Conservation (phyloP, 2,329 filamentous ascomycete species). For the Diaporthe aspalathi region DNA sequence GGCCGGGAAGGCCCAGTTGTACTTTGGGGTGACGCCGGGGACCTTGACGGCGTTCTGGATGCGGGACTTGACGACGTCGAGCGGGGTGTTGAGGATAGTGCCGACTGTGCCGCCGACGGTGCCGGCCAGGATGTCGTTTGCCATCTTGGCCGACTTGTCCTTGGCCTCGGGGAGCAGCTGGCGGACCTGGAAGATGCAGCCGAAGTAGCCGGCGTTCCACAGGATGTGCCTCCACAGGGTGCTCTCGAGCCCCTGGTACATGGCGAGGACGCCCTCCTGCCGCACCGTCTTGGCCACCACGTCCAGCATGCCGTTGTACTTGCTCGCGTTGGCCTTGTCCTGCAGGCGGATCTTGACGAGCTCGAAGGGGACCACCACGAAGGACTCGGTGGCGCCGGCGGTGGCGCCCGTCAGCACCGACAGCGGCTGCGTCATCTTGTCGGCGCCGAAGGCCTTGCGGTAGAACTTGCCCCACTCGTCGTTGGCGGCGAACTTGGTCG, state of each 20-base stretch:
- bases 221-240: conserved; percentile 95
- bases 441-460: conserved; percentile 83
- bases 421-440: conserved; percentile 91
- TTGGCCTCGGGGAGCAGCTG: conserved; percentile 83
- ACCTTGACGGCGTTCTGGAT: conserved; percentile 95
- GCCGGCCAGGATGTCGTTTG: conserved; percentile 89
- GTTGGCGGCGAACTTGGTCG: conserved; percentile 98
- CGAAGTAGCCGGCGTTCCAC: conserved; percentile 91
- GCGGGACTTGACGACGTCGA: conserved; percentile 97
- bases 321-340: conserved; percentile 91
- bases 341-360: conserved; percentile 98
- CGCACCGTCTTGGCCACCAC: conserved; percentile 84
- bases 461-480: conserved; percentile 98
- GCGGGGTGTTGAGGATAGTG: conserved; percentile 90
- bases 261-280: conserved; percentile 83
- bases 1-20: conserved; percentile 97
- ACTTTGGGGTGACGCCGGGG: conserved; percentile 86
- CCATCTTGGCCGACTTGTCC: conserved; percentile 82
- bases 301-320: conserved; percentile 86
- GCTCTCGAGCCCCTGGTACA: conserved; percentile 97
- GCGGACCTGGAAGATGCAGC: conserved; percentile 97
- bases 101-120: conserved; percentile 87
- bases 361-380: conserved; percentile 98
- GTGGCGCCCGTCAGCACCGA: conserved; percentile 94
- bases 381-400: conserved; percentile 93